Evolutionary conservation across 495 filamentous ascomycete species (phyloP), one percentile per base, ranked within the genome.

Genomic region (Friedmanniomyces simplex): DNA sequence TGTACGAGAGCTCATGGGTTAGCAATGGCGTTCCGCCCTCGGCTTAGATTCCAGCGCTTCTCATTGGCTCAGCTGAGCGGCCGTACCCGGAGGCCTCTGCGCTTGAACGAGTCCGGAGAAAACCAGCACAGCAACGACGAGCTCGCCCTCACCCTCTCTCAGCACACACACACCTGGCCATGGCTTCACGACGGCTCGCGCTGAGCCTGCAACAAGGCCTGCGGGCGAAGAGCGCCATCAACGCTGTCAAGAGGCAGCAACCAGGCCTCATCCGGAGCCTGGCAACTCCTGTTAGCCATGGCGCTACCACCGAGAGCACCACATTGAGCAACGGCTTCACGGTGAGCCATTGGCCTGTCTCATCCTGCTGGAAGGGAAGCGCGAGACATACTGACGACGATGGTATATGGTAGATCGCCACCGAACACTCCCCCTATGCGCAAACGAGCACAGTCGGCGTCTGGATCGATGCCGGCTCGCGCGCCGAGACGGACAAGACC

Each of bases 371-470:
- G n/a, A n/a, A n/a, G n/a, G 46, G 46, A 24, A 26, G 24, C 2
- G 46, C 11, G 46, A 21, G 10, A 25, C 34, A 26, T 16, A 54
- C 39, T 24, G n/a, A 47, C 39, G 22, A 28, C 41, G 55, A 24
- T 16, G 51, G 2, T 3, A 26, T 50, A 69, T 71, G 70, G 72
- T 73, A 97, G 94, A 88, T 97, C 70, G 91, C 93, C 58, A 94
- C 93, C 66, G 93, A 98, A 69, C 87, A 96, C 77, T 96, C 93
- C 50, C 93, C 93, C 66, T 97, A 89, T 80, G 91, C 93, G 62
- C 91, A 97, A 79, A 99, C 93, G 56, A 94, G 89, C 64, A 99
- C 93, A 48, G 94, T 97, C 66, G 93, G 93, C 68, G 88, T 99
- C 46, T 99, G 94, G 87, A 97, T 99, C 72, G 94, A 99, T 78